These are phyloP conservation scores for Ganoderma resinaceum DNA, from an alignment of 1,284 basidiomycete species.

Conservation along the genomic window DNA sequence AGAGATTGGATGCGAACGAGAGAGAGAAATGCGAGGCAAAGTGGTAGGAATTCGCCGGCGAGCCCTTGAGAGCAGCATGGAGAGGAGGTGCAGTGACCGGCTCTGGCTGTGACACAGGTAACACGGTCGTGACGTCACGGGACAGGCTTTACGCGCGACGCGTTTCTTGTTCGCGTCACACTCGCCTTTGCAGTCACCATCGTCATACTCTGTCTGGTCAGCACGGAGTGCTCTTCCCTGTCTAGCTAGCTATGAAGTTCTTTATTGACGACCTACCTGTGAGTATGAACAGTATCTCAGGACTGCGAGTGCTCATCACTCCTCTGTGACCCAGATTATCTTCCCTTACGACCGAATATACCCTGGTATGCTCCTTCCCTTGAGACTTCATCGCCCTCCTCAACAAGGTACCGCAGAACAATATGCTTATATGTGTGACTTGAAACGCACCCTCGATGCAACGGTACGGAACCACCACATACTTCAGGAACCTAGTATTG, in stretches of 20 bases:
- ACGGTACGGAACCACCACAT: constrained; percentile 53
- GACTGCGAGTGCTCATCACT: no score
- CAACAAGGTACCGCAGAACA: constrained; percentile 67
- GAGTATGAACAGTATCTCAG: constrained; percentile 18
- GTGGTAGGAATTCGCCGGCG: constrained; percentile 23
- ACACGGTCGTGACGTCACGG: constrained; percentile 20
- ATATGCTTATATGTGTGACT: constrained; percentile 99
- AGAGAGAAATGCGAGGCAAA: constrained; percentile 17
- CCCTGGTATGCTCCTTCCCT: constrained; percentile 59
- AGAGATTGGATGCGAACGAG: constrained; percentile 7
- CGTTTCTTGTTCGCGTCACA: constrained; percentile 22
- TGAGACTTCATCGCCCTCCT: neutral
- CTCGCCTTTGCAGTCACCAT: constrained; percentile 26
- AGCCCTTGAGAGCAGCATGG: constrained; percentile 32
- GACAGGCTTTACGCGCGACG: constrained; percentile 19
- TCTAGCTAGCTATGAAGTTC: constrained; percentile 81
- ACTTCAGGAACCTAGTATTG: neutral
- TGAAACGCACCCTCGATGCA: constrained; percentile 96
- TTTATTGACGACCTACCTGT: constrained; percentile 95
- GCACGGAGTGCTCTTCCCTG: neutral
- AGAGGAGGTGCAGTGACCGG: constrained; percentile 25
- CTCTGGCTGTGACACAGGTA: constrained; percentile 19
- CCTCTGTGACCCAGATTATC: constrained; percentile 62
- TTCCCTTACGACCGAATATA: constrained; percentile 95
- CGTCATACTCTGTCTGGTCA: constrained; percentile 17